Evolutionary conservation across 2,329 filamentous ascomycete species (phyloP).

Genomic region (Lasiodiplodia gonubiensis): DNA sequence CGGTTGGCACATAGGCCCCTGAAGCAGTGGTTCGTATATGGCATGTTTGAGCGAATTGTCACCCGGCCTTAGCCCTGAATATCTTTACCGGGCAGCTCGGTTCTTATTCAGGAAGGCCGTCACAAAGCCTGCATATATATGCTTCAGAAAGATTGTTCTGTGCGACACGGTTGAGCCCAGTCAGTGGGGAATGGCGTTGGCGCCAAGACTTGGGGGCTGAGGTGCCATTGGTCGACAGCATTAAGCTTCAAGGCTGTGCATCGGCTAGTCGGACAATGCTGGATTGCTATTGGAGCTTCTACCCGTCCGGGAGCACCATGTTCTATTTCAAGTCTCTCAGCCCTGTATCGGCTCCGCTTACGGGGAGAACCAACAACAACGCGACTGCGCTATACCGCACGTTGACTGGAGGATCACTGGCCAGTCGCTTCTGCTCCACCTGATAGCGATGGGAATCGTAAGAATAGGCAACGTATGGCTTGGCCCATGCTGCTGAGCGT

Average conservation of each 20-base stretch:
- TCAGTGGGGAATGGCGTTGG: no score
- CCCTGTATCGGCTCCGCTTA: neutral
- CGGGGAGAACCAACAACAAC: neutral
- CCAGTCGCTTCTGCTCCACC: neutral
- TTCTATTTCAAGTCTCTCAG: neutral
- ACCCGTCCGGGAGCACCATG: neutral
- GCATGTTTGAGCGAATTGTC: no score
- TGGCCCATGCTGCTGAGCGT: neutral
- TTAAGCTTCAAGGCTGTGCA: neutral
- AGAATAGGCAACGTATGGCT: neutral
- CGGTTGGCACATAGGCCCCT: no score
- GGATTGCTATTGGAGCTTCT: neutral
- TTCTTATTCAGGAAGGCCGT: no score
- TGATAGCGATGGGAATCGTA: neutral
- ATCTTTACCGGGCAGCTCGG: no score
- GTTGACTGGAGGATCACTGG: neutral
- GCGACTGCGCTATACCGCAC: neutral
- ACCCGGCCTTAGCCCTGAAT: no score
- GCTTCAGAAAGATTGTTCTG: no score
- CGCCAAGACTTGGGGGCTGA: neutral
- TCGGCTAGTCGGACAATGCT: neutral
- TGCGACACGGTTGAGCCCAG: no score
- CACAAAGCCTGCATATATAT: no score
- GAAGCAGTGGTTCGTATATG: no score
- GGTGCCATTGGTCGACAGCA: neutral